These are phyloP conservation scores for Cladophialophora carrionii DNA, from an alignment of 2,329 filamentous ascomycete species.

Conservation along the genomic window DNA sequence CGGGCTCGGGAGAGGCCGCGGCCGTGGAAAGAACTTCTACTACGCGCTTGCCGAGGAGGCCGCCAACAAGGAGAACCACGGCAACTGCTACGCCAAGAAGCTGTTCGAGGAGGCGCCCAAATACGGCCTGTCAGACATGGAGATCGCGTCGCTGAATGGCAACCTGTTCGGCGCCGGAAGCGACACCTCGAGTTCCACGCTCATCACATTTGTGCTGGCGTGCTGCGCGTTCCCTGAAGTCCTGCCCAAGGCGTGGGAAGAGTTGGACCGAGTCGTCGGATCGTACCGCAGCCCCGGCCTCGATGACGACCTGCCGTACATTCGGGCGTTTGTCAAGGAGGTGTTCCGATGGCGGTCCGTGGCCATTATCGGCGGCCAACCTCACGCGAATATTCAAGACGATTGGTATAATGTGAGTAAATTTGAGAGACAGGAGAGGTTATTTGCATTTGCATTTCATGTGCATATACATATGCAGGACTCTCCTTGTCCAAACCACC, in stretches of 20 bases:
- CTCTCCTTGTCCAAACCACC: background rate
- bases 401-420: slow-evolving; percentile 52
- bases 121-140: slow-evolving; percentile 51
- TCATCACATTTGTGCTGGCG: slow-evolving; percentile 41
- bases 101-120: slow-evolving; percentile 55
- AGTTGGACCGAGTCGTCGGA: slow-evolving; percentile 57
- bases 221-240: slow-evolving; percentile 49
- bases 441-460: too few relatives aligned
- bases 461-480: background rate
- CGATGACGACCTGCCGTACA: slow-evolving; percentile 56
- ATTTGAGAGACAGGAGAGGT: slow-evolving; percentile 28
- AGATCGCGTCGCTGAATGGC: slow-evolving; percentile 54
- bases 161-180: slow-evolving; percentile 46
- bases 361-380: slow-evolving; percentile 47
- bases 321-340: slow-evolving; percentile 60
- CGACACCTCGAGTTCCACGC: slow-evolving; percentile 41
- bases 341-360: slow-evolving; percentile 49
- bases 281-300: slow-evolving; percentile 52
- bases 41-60: slow-evolving; percentile 58
- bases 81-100: slow-evolving; percentile 52
- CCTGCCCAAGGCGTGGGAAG: slow-evolving; percentile 52
- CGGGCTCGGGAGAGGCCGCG: slow-evolving; percentile 49
- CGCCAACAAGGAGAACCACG: slow-evolving; percentile 45
- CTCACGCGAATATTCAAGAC: slow-evolving; percentile 55
- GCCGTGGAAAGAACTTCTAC: slow-evolving; percentile 57